Conservation (phyloP, 202 grass and related monocot species). For the Elaeis oleifera region DNA sequence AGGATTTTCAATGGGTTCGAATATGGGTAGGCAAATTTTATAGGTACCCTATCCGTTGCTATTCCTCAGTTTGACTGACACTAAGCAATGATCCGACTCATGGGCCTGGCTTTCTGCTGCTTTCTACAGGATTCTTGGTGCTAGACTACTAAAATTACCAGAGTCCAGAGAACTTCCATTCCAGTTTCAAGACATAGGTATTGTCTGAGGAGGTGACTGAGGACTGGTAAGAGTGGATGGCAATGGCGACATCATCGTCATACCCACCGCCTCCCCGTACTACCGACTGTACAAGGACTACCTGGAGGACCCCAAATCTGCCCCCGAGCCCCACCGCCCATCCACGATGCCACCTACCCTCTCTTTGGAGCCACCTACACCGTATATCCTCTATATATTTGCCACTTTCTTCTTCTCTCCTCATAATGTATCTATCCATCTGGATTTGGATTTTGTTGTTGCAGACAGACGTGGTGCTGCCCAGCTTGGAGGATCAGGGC, state of each 20-base stretch:
- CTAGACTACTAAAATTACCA: too few relatives aligned
- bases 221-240: constrained; percentile 12
- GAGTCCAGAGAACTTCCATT: too few relatives aligned
- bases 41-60: too few relatives aligned
- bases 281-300: constrained; percentile 81
- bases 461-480: constrained; percentile 68
- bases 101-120: too few relatives aligned
- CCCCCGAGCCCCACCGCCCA: constrained; percentile 49
- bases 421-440: background rate
- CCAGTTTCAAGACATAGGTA: too few relatives aligned
- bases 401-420: background rate
- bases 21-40: too few relatives aligned
- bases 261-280: constrained; percentile 70
- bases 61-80: too few relatives aligned
- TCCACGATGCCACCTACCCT: constrained; percentile 37
- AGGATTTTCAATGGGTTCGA: too few relatives aligned
- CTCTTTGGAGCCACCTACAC: constrained; percentile 58
- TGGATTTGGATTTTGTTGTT: background rate
- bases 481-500: constrained; percentile 76
- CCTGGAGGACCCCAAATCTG: constrained; percentile 43
- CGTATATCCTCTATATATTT: constrained; percentile 24
- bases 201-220: too few relatives aligned
- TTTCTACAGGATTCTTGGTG: too few relatives aligned
- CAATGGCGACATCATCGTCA: constrained; percentile 55
- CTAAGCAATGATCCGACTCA: too few relatives aligned